Conservation (phyloP, 2,329 filamentous ascomycete genomes). For the Aspergillus quadricinctus region DNA sequence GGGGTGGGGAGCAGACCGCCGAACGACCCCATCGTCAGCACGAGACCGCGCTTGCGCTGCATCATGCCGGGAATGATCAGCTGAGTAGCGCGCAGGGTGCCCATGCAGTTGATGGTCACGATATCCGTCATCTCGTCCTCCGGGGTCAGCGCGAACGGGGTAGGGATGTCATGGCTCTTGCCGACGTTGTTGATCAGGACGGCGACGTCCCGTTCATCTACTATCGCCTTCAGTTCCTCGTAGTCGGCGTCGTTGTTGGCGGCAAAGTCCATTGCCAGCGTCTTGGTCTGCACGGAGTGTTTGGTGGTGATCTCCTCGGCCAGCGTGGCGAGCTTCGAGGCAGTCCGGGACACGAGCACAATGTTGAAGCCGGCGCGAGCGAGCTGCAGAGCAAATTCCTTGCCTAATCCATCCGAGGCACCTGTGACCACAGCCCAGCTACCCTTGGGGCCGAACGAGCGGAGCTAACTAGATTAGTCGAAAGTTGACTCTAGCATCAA, state of each 20-base stretch:
- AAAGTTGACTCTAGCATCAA: neutral
- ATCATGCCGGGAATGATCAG: conserved; percentile 80
- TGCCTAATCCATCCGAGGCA: conserved; percentile 92
- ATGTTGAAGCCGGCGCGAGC: conserved; percentile 91
- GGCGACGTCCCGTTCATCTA: conserved; percentile 72
- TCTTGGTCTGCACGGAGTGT: conserved; percentile 68
- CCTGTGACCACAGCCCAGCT: conserved; percentile 94
- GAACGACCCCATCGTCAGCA: conserved; percentile 96
- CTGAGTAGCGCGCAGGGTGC: conserved; percentile 83
- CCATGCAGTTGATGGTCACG: conserved; percentile 90
- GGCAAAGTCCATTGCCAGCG: conserved; percentile 87
- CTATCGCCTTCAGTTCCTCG: conserved; percentile 61
- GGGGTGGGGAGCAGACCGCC: conserved; percentile 89
- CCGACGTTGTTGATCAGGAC: conserved; percentile 97
- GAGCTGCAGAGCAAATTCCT: conserved; percentile 89
- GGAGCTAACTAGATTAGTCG: conserved; percentile 58
- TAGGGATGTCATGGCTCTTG: conserved; percentile 87
- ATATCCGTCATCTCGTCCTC: conserved; percentile 81
- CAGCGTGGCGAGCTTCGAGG: conserved; percentile 78
- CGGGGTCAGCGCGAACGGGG: conserved; percentile 76
- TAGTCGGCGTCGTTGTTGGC: conserved; percentile 77
- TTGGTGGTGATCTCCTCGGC: conserved; percentile 68
- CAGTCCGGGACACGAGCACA: conserved; percentile 90
- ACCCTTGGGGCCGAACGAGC: conserved; percentile 83
- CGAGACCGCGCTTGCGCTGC: conserved; percentile 76